A percentile compares a stretch with the other conserved stretches of the same genome.
Evolutionary conservation across 1,139 yeast species (phyloP).

Genomic region (Taphrina betulina): DNA sequence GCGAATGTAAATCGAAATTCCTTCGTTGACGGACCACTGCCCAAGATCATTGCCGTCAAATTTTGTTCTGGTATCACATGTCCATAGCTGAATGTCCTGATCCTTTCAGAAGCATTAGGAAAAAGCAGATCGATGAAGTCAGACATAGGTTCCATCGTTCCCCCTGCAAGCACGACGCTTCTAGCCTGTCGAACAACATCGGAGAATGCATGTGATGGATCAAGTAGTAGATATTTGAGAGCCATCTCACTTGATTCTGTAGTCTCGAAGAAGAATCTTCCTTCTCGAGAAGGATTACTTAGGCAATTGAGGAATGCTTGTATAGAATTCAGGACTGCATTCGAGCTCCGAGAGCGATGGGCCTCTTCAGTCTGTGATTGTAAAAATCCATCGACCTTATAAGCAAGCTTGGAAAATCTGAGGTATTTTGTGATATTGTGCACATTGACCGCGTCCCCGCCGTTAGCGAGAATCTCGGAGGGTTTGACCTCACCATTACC

Average conservation of each 20-base stretch:
- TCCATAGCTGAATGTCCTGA: constrained; percentile 68
- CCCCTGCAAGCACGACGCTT: constrained; percentile 85
- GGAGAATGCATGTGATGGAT: constrained; percentile 71
- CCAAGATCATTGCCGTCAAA: constrained; percentile 60
- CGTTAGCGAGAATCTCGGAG: constrained; percentile 49
- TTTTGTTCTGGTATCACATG: constrained; percentile 78
- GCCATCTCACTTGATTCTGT: constrained; percentile 41
- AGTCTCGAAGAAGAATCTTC: constrained; percentile 64
- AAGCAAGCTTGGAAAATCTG: constrained; percentile 70
- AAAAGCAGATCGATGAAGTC: constrained; percentile 68
- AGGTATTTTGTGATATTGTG: constrained; percentile 66
- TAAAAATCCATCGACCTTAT: constrained; percentile 74
- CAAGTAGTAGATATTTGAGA: constrained; percentile 71
- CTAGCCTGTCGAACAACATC: constrained; percentile 64
- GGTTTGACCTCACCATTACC: constrained; percentile 52
- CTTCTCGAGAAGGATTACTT: constrained; percentile 76
- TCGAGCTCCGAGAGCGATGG: constrained; percentile 31
- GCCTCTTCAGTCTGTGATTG: constrained; percentile 36
- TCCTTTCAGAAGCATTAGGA: constrained; percentile 54
- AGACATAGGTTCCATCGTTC: constrained; percentile 88
- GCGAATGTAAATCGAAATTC: constrained; percentile 68
- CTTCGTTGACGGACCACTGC: constrained; percentile 42
- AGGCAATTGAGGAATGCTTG: constrained; percentile 64
- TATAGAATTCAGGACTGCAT: constrained; percentile 65
- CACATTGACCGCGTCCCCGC: constrained; percentile 67